These are phyloP conservation scores for Colletotrichum melonis DNA, from an alignment of 2,329 filamentous ascomycete genomes.

Conservation along the genomic window DNA sequence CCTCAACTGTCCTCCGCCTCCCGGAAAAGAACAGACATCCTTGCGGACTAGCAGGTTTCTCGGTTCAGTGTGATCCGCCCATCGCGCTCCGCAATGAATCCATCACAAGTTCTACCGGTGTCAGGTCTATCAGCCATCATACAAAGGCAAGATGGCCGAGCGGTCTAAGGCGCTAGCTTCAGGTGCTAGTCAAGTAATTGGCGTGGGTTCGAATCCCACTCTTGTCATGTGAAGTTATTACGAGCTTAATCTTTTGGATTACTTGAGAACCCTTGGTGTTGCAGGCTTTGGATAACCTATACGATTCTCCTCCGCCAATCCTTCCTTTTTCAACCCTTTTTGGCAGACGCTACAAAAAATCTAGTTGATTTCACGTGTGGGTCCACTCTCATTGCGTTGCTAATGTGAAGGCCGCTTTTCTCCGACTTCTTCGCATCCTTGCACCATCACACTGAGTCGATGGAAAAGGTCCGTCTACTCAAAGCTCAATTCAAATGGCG, in stretches of 20 bases:
- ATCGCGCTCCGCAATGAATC: no score
- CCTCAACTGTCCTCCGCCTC: no score
- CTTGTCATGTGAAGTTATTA: background rate
- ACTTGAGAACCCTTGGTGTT: background rate
- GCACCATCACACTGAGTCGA: background rate
- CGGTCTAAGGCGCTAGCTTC: conserved; percentile 37
- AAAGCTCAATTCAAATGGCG: no score
- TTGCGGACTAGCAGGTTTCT: no score
- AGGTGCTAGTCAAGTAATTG: conserved; percentile 36
- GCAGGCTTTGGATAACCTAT: background rate
- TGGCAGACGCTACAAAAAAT: background rate
- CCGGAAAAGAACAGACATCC: no score
- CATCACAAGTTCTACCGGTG: no score
- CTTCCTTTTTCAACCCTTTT: no score
- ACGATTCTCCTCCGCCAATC: fast-evolving
- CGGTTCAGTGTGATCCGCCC: no score
- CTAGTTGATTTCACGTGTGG: background rate
- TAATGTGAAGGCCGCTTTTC: background rate
- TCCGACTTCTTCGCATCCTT: background rate
- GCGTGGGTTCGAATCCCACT: conserved; percentile 35
- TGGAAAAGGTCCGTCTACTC: background rate
- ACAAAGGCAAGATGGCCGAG: conserved; percentile 37
- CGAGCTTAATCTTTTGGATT: background rate
- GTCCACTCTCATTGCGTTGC: background rate
- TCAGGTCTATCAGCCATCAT: no score